Percentiles rank a stretch among this genome's conserved stretches.
Conservation (phyloP, 1,139 yeast genomes). For the Debaryomycetaceae sp. region DNA sequence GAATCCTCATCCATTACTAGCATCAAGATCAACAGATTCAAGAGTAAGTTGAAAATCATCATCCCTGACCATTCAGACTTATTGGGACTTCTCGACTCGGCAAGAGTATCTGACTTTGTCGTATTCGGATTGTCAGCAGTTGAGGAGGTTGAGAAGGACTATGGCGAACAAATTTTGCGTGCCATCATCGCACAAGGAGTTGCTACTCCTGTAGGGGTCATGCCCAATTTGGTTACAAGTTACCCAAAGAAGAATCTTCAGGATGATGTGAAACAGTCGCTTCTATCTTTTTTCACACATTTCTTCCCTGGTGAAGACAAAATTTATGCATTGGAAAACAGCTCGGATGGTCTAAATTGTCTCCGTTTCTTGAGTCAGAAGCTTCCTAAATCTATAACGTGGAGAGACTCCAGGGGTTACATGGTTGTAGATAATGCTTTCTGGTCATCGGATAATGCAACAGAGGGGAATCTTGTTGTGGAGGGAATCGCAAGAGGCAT, state of each 20-base stretch:
- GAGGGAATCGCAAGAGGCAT: slow-evolving; percentile 86
- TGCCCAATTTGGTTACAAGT: slow-evolving; percentile 65
- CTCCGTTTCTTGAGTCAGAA: slow-evolving; percentile 78
- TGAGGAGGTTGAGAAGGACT: slow-evolving; percentile 70
- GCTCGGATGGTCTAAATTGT: slow-evolving; percentile 67
- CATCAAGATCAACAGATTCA: slow-evolving; percentile 59
- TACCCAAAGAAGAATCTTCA: slow-evolving; percentile 78
- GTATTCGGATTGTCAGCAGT: slow-evolving; percentile 82
- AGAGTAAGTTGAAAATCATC: slow-evolving; percentile 69
- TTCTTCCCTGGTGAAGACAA: slow-evolving; percentile 88
- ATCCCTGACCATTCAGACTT: slow-evolving; percentile 70
- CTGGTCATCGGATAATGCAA: slow-evolving; percentile 38
- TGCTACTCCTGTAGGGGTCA: slow-evolving; percentile 74
- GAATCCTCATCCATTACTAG: slow-evolving; percentile 47
- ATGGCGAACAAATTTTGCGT: slow-evolving; percentile 87
- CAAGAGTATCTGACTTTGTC: slow-evolving; percentile 85
- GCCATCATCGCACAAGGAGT: slow-evolving; percentile 92
- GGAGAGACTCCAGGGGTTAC: slow-evolving; percentile 94
- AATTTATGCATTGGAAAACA: slow-evolving; percentile 64
- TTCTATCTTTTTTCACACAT: slow-evolving; percentile 78
- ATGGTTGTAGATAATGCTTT: slow-evolving; percentile 65
- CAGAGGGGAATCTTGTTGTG: slow-evolving; percentile 45
- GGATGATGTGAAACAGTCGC: slow-evolving; percentile 71
- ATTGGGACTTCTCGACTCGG: slow-evolving; percentile 74
- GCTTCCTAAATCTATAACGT: slow-evolving; percentile 76